These are phyloP conservation scores for Dentipellis sp. DNA, from an alignment of 768 basidiomycete species.

Conservation along the genomic window DNA sequence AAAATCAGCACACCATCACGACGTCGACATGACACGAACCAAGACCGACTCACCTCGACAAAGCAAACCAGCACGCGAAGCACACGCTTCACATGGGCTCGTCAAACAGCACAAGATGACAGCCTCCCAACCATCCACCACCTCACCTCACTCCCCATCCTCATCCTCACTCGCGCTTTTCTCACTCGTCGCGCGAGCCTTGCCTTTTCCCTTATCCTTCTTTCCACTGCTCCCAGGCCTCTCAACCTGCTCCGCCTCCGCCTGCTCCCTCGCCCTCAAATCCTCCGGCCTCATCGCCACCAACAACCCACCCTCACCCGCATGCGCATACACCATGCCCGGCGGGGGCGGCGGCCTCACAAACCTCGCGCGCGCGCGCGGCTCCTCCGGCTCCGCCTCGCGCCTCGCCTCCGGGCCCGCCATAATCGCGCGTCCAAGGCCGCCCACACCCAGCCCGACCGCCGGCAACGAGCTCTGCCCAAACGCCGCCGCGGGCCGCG, in stretches of 20 bases:
- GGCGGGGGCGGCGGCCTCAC: conserved; percentile 2
- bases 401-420: background rate
- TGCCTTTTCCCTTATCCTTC: no score
- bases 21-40: background rate
- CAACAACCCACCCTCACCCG: conserved; percentile 5
- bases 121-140: no score
- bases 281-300: background rate
- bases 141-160: no score
- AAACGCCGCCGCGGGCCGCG: conserved; percentile 5
- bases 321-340: conserved; percentile 6
- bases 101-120: background rate
- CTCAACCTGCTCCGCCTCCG: background rate
- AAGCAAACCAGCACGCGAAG: background rate
- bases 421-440: background rate
- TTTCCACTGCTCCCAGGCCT: background rate
- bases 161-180: no score
- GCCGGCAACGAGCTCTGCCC: conserved; percentile 11
- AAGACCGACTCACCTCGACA: background rate
- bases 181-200: no score
- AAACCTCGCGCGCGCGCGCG: background rate
- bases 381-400: background rate
- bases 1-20: no score
- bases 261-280: background rate
- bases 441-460: background rate
- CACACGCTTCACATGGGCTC: background rate